Conservation (phyloP, 2,329 filamentous ascomycete genomes). For the Ceratocystis ficicola region DNA sequence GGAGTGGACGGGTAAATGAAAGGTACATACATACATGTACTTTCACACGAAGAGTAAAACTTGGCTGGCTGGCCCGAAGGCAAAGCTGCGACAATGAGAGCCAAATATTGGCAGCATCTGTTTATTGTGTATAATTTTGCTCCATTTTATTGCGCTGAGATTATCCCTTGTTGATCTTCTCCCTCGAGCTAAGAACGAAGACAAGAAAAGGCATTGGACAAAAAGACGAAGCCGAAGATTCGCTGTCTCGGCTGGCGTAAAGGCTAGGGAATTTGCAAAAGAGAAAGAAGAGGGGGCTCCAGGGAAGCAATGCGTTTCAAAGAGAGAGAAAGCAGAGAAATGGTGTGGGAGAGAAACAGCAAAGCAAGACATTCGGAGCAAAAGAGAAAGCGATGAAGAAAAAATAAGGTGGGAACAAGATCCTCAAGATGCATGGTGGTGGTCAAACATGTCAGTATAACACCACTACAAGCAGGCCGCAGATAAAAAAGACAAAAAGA, state of each 20-base stretch:
- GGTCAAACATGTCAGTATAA: conserved; percentile 2
- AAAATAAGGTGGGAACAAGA: conserved; percentile 2
- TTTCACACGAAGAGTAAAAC: neutral
- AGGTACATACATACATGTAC: neutral
- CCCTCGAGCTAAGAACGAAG: neutral
- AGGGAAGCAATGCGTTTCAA: neutral
- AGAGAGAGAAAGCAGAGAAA: no score
- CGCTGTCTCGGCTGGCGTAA: conserved; percentile 1
- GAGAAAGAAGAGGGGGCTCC: neutral
- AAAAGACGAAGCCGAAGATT: conserved; percentile 6
- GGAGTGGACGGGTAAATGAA: neutral
- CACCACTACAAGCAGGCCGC: neutral
- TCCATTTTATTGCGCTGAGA: neutral
- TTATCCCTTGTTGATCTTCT: neutral
- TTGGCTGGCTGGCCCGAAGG: no score
- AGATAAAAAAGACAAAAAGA: neutral
- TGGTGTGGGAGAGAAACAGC: neutral
- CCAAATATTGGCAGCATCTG: neutral
- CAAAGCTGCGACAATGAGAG: neutral
- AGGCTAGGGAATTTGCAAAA: neutral
- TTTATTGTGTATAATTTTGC: neutral
- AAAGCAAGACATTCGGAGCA: neutral
- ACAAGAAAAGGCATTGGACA: neutral
- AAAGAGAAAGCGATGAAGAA: neutral
- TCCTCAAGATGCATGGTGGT: neutral